Evolutionary conservation across 768 basidiomycete species (phyloP).

Genomic region (Mycena vitilis): DNA sequence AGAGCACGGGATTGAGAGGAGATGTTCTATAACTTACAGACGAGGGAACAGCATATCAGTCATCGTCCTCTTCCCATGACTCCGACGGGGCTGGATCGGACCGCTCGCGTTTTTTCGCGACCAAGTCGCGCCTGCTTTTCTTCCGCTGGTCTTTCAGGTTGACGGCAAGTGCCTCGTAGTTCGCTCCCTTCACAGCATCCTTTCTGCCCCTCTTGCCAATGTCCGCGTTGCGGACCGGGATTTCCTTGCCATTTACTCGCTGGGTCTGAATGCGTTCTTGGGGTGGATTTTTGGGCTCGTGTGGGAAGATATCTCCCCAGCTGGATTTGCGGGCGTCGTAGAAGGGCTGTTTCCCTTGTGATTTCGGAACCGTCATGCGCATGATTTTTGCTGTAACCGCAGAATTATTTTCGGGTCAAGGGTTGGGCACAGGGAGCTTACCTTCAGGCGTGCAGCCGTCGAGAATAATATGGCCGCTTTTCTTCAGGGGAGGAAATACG

Average conservation of each 20-base stretch:
- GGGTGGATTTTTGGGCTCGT: slow-evolving; percentile 81
- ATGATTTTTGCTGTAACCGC: slow-evolving; percentile 84
- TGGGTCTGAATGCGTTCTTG: slow-evolving; percentile 68
- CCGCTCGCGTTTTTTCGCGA: slow-evolving; percentile 4
- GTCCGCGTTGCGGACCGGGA: slow-evolving; percentile 54
- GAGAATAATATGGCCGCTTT: slow-evolving; percentile 90
- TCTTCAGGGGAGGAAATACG: slow-evolving; percentile 92
- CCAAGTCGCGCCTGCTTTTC: slow-evolving; percentile 45
- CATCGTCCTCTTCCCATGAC: background rate
- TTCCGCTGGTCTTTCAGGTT: slow-evolving; percentile 54
- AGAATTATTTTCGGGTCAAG: background rate
- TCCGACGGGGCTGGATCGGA: background rate
- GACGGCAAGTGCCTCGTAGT: slow-evolving; percentile 52
- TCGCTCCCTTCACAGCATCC: slow-evolving; percentile 45
- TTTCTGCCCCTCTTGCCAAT: slow-evolving; percentile 64
- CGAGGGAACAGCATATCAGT: background rate
- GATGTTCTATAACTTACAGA: slow-evolving; percentile 21
- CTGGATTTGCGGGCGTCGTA: slow-evolving; percentile 93
- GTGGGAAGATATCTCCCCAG: slow-evolving; percentile 98
- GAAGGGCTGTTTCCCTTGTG: slow-evolving; percentile 94
- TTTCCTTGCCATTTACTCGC: slow-evolving; percentile 45
- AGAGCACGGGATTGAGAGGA: slow-evolving; percentile 1
- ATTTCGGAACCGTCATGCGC: slow-evolving; percentile 91
- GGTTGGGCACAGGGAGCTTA: slow-evolving; percentile 41
- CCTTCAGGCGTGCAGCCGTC: slow-evolving; percentile 90